Conservation (phyloP, 2,329 filamentous ascomycete genomes). For the Aspergillus novoparasiticus region DNA sequence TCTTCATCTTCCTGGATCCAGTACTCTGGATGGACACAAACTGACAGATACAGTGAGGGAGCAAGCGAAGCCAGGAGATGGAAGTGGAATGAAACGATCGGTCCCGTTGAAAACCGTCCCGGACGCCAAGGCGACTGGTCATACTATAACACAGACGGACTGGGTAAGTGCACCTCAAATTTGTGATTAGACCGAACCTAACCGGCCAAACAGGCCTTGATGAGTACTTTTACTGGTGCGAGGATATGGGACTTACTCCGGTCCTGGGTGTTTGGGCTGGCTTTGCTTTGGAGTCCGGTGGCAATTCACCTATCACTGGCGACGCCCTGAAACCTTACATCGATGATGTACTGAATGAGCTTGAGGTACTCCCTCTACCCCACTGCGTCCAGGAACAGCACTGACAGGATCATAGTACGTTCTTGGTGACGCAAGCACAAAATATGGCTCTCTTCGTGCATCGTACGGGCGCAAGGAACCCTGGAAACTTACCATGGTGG, state of each 20-base stretch:
- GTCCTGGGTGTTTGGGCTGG: constrained; percentile 61
- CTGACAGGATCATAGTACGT: constrained; percentile 48
- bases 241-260: constrained; percentile 59
- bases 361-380: constrained; percentile 45
- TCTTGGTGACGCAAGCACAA: constrained; percentile 54
- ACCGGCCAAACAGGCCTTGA: constrained; percentile 39
- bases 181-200: not conserved
- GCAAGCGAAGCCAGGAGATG: constrained; percentile 26
- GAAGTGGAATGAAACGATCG: constrained; percentile 46
- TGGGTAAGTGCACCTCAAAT: constrained; percentile 43
- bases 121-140: constrained; percentile 58
- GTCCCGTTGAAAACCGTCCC: constrained; percentile 45
- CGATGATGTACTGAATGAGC: constrained; percentile 61
- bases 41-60: constrained; percentile 21
- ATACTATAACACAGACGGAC: constrained; percentile 62
- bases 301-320: constrained; percentile 49
- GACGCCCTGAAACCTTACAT: constrained; percentile 57
- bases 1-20: not conserved
- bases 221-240: constrained; percentile 61
- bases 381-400: not conserved
- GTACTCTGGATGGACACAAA: not conserved
- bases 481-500: constrained; percentile 60
- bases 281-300: constrained; percentile 55
- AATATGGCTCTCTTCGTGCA: constrained; percentile 59
- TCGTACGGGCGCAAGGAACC: constrained; percentile 61